Conservation (phyloP, 352 stramenopile species). For the Discostella stelligera region DNA sequence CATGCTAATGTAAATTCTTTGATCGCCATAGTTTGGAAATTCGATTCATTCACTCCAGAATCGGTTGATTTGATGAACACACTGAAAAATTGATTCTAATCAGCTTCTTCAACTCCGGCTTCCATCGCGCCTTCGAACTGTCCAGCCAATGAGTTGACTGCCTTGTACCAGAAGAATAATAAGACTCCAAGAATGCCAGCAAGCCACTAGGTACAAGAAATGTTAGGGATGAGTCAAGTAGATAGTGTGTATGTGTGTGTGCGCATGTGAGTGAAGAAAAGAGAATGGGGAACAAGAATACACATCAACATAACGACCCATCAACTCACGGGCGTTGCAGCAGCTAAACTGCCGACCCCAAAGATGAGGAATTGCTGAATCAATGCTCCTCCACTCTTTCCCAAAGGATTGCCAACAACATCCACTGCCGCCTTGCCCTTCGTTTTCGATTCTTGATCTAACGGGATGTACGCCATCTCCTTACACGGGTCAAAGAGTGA, state of each 20-base stretch:
- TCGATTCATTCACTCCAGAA: not conserved
- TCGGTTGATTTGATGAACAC: conserved; percentile 1
- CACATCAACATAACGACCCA: not conserved
- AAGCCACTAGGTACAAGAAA: conserved; percentile 62
- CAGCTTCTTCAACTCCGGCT: conserved; percentile 19
- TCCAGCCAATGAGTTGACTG: conserved; percentile 73
- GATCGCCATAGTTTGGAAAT: not conserved
- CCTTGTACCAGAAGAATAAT: conserved; percentile 81
- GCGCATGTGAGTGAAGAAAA: not conserved
- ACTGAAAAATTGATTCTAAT: conserved; percentile 2
- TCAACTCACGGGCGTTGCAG: conserved; percentile 77
- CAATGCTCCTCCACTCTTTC: conserved; percentile 86
- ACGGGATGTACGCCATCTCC: conserved; percentile 56
- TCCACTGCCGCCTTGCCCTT: conserved; percentile 57
- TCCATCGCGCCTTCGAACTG: conserved; percentile 77
- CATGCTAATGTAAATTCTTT: not conserved
- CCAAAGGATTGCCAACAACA: conserved; percentile 81
- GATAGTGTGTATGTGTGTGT: too few relatives aligned
- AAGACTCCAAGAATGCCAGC: conserved; percentile 80
- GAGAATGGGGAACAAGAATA: not conserved
- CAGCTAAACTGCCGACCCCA: conserved; percentile 82
- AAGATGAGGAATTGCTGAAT: conserved; percentile 88
- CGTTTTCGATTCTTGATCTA: conserved; percentile 46
- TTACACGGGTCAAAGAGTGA: conserved; percentile 59
- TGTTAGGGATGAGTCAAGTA: not conserved